These are phyloP conservation scores for Graphilbum fragrans DNA, from an alignment of 2,329 filamentous ascomycete species.

Conservation along the genomic window DNA sequence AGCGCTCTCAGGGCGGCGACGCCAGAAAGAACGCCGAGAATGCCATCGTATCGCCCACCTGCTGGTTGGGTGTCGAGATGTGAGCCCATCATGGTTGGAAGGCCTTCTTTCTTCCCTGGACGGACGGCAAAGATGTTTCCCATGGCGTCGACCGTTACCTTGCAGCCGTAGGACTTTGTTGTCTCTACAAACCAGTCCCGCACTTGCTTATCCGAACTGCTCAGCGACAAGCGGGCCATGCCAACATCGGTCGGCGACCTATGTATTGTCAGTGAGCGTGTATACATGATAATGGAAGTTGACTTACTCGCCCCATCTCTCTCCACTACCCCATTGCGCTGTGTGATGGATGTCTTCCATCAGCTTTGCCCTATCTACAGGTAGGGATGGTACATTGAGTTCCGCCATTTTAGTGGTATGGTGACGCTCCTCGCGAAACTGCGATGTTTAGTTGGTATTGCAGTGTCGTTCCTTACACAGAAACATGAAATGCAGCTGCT, in stretches of 20 bases:
- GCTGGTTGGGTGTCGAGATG: slow-evolving; percentile 54
- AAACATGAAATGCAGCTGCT: no score
- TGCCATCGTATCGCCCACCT: slow-evolving; percentile 64
- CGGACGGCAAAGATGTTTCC: slow-evolving; percentile 71
- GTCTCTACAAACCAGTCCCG: slow-evolving; percentile 66
- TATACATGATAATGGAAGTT: background rate
- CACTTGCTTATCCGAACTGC: slow-evolving; percentile 57
- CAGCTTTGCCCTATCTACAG: background rate
- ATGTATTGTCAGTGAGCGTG: background rate
- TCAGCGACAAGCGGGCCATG: slow-evolving; percentile 63
- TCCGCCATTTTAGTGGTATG: no score
- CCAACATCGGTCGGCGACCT: slow-evolving; percentile 43
- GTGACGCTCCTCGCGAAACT: no score
- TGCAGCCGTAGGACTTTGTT: slow-evolving; percentile 50
- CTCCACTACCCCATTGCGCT: background rate
- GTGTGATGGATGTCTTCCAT: background rate
- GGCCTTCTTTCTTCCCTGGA: slow-evolving; percentile 43
- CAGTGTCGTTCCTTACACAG: no score
- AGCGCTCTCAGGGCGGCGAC: slow-evolving; percentile 60
- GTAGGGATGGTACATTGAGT: no score
- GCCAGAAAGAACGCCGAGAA: slow-evolving; percentile 61
- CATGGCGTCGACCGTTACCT: slow-evolving; percentile 59
- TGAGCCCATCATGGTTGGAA: slow-evolving; percentile 53
- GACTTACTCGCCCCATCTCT: background rate
- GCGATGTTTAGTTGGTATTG: no score